Evolutionary conservation across 2,329 filamentous ascomycete species (phyloP).

Genomic region (Gnomoniopsis sp.): DNA sequence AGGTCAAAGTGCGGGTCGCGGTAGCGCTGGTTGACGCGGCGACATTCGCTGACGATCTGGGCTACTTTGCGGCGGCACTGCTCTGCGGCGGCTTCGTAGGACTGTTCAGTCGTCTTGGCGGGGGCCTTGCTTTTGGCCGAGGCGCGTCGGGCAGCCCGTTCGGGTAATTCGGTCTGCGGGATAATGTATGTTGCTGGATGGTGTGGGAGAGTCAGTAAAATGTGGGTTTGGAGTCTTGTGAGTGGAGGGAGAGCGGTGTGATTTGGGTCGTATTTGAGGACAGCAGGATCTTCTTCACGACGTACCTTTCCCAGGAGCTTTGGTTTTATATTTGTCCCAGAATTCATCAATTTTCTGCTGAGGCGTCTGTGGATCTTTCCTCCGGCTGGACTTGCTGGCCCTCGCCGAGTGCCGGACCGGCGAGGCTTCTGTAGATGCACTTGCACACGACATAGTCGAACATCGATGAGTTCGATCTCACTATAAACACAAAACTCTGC

Average conservation of each 20-base stretch:
- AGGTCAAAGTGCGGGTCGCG: slow-evolving; percentile 85
- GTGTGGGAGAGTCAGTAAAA: slow-evolving; percentile 8
- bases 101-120: slow-evolving; percentile 57
- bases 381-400: slow-evolving; percentile 14
- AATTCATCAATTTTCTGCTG: slow-evolving; percentile 70
- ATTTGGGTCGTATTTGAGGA: neutral
- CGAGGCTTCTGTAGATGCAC: neutral
- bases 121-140: slow-evolving; percentile 49
- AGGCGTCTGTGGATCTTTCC: slow-evolving; percentile 53
- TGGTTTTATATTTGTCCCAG: slow-evolving; percentile 69
- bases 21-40: slow-evolving; percentile 80
- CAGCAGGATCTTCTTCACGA: neutral
- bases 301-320: slow-evolving; percentile 65
- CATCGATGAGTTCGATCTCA: neutral
- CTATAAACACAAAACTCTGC: too few species aligned
- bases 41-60: slow-evolving; percentile 63
- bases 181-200: slow-evolving; percentile 63
- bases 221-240: neutral
- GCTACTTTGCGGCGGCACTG: slow-evolving; percentile 64
- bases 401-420: neutral
- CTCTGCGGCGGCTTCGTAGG: slow-evolving; percentile 69
- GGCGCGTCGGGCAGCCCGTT: slow-evolving; percentile 54
- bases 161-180: slow-evolving; percentile 58
- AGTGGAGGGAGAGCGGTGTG: neutral
- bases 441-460: slow-evolving; percentile 3